These are phyloP conservation scores for Neopestalotiopsis sp. DNA, from an alignment of 2,329 filamentous ascomycete species.

Conservation along the genomic window DNA sequence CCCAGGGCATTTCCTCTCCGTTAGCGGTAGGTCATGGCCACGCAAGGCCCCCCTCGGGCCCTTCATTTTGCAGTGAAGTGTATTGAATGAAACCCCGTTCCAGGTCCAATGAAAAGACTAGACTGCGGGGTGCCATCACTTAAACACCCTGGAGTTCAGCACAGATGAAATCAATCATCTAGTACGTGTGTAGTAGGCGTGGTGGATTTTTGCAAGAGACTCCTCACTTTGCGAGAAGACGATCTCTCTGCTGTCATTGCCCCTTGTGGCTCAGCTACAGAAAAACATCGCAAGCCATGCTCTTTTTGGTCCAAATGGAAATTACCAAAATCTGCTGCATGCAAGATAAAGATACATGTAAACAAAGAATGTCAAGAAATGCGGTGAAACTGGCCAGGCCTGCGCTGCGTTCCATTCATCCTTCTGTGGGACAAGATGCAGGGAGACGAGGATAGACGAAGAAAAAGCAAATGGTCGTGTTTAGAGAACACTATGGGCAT, in stretches of 20 bases:
- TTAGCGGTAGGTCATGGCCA: background rate
- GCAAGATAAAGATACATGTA: background rate
- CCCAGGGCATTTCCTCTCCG: background rate
- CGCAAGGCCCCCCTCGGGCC: too few species aligned
- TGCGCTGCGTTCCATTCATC: background rate
- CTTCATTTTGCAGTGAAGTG: background rate
- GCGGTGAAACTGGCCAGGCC: background rate
- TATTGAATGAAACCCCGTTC: background rate
- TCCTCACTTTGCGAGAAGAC: background rate
- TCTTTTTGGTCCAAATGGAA: background rate
- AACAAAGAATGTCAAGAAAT: background rate
- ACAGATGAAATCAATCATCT: background rate
- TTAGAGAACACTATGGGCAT: background rate
- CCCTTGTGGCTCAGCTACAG: background rate
- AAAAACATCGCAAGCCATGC: background rate
- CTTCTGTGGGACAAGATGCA: background rate
- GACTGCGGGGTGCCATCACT: background rate
- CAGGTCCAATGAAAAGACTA: background rate
- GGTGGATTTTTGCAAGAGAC: background rate
- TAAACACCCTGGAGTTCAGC: background rate
- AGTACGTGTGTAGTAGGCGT: background rate
- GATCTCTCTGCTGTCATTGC: background rate
- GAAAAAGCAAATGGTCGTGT: background rate
- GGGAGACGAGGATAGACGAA: background rate
- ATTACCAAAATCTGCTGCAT: background rate